phyloP scores from a whole-genome alignment of 805 yeast genomes.

The Yamadazyma phyllophila region DNA sequence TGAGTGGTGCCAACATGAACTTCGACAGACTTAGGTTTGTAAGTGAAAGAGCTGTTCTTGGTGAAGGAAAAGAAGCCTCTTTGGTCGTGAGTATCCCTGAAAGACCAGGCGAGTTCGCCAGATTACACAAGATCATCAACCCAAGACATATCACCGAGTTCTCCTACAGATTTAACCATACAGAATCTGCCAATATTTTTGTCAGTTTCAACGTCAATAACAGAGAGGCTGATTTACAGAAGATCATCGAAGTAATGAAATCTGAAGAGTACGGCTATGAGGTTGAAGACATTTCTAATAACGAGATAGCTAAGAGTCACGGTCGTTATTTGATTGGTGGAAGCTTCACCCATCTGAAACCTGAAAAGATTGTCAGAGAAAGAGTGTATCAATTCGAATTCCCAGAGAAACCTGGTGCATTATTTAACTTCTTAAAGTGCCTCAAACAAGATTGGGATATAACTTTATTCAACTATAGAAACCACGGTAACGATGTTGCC shows the following conservation, averaged over 20 bases:
- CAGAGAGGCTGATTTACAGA: conserved; percentile 67
- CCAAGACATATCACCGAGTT: conserved; percentile 95
- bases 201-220: conserved; percentile 83
- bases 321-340: conserved; percentile 98
- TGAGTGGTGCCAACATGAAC: conserved; percentile 98
- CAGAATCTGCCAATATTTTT: conserved; percentile 69
- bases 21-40: conserved; percentile 95
- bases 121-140: conserved; percentile 70
- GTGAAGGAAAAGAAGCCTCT: conserved; percentile 96
- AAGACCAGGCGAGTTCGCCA: conserved; percentile 82
- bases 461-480: conserved; percentile 93
- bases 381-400: conserved; percentile 82
- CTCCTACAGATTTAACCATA: conserved; percentile 71
- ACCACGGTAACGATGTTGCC: conserved; percentile 94
- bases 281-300: conserved; percentile 83
- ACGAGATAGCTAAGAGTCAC: conserved; percentile 93
- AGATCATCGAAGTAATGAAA: conserved; percentile 57
- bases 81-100: conserved; percentile 90
- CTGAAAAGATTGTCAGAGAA: conserved; percentile 61
- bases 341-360: conserved; percentile 29
- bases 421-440: conserved; percentile 71
- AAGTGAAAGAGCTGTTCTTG: conserved; percentile 95
- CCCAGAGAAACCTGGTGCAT: conserved; percentile 97
- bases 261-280: conserved; percentile 58
- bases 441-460: conserved; percentile 84